A percentile compares a stretch with the other conserved stretches of the same genome.
Conservation (phyloP, 345 rosid genomes). For the Pugionium cornutum region DNA sequence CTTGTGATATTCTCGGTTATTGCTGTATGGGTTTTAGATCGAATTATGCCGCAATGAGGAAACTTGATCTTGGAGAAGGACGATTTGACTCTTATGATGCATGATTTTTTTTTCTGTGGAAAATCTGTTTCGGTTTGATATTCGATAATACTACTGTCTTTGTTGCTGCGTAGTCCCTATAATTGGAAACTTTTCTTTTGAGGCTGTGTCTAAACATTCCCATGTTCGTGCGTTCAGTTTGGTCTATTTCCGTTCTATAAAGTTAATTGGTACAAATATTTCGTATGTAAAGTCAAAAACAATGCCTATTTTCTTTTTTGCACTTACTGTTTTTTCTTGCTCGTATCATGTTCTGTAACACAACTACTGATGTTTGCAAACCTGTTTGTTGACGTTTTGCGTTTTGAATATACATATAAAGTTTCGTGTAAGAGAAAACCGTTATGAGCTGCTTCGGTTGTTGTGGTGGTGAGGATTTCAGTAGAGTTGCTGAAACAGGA, state of each 20-base stretch:
- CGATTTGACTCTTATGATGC: background rate
- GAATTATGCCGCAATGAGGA: background rate
- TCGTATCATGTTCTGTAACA: conserved; percentile 13
- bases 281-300: background rate
- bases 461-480: conserved; percentile 57
- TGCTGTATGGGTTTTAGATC: conserved; percentile 5
- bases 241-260: background rate
- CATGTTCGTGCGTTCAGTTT: background rate
- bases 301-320: background rate
- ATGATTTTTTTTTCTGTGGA: background rate
- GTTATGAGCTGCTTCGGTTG: conserved; percentile 73
- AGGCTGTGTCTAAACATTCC: conserved; percentile 14
- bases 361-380: conserved; percentile 1
- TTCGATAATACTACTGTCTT: conserved; percentile 6
- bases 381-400: conserved; percentile 12
- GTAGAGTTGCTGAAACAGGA: conserved; percentile 56
- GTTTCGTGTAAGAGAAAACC: conserved; percentile 34
- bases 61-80: background rate
- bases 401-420: background rate
- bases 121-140: background rate
- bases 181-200: conserved; percentile 1
- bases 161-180: conserved; percentile 34
- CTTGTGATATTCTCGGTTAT: conserved; percentile 30
- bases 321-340: background rate
- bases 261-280: background rate